These are phyloP conservation scores for Colletotrichum cuscutae DNA, from an alignment of 2,329 filamentous ascomycete genomes.

Conservation along the genomic window DNA sequence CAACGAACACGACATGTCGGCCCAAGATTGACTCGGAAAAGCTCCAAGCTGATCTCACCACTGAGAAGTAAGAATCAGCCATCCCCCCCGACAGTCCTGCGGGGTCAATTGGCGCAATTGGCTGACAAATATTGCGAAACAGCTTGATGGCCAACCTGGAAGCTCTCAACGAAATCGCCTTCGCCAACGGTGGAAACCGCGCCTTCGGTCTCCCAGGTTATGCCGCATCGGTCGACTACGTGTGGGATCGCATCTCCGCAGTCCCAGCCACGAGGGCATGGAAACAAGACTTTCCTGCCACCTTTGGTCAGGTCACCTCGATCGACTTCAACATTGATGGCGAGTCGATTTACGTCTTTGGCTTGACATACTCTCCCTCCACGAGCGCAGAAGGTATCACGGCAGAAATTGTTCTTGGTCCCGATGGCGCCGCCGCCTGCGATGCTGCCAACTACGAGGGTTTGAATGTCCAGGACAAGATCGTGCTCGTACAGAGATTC, in stretches of 20 bases:
- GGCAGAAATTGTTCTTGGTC: conserved; percentile 41
- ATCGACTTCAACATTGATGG: conserved; percentile 37
- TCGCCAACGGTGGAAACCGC: conserved; percentile 55
- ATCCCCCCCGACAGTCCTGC: no score
- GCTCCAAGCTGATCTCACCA: conserved; percentile 33
- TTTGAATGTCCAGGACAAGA: conserved; percentile 42
- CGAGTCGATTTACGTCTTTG: conserved; percentile 42
- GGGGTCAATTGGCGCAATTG: not conserved
- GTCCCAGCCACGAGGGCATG: conserved; percentile 41
- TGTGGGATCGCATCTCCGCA: conserved; percentile 41
- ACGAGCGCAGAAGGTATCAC: conserved; percentile 56
- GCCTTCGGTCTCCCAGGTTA: conserved; percentile 45
- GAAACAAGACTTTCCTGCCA: conserved; percentile 59
- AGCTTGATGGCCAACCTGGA: conserved; percentile 58
- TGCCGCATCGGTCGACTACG: conserved; percentile 47
- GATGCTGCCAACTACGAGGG: conserved; percentile 40
- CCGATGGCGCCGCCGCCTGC: conserved; percentile 41
- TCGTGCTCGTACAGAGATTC: conserved; percentile 47
- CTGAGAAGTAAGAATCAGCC: conserved; percentile 26
- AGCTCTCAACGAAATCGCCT: conserved; percentile 58
- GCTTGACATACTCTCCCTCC: conserved; percentile 58
- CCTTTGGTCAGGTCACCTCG: conserved; percentile 32
- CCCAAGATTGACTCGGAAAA: conserved; percentile 35
- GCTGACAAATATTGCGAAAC: conserved; percentile 14
- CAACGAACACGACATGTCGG: conserved; percentile 27